These are phyloP conservation scores for Nemania sp. DNA, from an alignment of 2,329 filamentous ascomycete genomes.

Conservation along the genomic window DNA sequence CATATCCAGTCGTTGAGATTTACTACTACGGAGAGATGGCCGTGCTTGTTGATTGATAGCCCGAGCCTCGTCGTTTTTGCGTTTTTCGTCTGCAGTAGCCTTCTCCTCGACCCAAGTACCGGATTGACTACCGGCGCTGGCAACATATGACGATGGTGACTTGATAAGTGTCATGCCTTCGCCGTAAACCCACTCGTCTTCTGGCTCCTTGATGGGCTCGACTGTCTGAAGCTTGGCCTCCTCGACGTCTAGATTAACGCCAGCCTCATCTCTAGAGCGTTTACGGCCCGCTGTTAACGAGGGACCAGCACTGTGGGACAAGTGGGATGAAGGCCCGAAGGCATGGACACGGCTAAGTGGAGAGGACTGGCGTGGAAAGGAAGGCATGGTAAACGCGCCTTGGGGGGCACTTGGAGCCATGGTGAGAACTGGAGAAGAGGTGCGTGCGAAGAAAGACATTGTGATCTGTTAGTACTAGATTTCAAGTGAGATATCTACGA, in stretches of 20 bases:
- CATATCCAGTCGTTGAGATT: conserved; percentile 73
- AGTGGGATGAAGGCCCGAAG: conserved; percentile 52
- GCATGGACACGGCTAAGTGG: conserved; percentile 50
- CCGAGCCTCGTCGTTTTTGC: conserved; percentile 57
- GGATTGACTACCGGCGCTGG: conserved; percentile 74
- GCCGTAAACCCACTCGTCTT: conserved; percentile 76
- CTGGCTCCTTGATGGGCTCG: conserved; percentile 63
- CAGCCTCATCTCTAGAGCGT: conserved; percentile 80
- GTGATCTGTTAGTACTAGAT: conserved; percentile 50
- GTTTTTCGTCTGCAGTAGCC: conserved; percentile 62
- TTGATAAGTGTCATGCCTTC: conserved; percentile 81
- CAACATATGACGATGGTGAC: conserved; percentile 67
- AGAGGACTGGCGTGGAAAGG: conserved; percentile 55
- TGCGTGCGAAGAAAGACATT: conserved; percentile 55
- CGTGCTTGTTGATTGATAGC: conserved; percentile 60
- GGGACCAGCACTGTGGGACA: conserved; percentile 48
- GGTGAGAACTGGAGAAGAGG: conserved; percentile 55
- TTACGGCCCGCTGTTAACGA: conserved; percentile 72
- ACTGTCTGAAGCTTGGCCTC: conserved; percentile 52
- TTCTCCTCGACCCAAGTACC: conserved; percentile 80
- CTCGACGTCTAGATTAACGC: conserved; percentile 71
- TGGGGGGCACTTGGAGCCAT: conserved; percentile 60
- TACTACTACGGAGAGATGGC: conserved; percentile 70
- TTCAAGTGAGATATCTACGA: conserved; percentile 49
- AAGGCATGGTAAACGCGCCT: conserved; percentile 55